Percentiles rank a stretch among this genome's conserved stretches.
These are phyloP conservation scores for Phytophthora tubulina DNA, from an alignment of 352 stramenopile genomes.

Conservation along the genomic window DNA sequence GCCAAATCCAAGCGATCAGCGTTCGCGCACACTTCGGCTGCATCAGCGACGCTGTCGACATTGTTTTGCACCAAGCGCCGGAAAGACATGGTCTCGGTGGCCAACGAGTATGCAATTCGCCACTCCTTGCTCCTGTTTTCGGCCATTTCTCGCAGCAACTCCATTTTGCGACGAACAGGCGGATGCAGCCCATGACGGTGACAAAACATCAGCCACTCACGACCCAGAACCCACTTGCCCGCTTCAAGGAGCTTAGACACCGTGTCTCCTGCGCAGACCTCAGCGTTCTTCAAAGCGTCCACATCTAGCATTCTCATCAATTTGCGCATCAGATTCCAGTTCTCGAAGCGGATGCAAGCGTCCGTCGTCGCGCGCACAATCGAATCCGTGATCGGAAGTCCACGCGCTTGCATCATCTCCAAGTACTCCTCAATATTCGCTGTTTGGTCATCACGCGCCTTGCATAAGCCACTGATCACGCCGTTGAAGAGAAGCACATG, in stretches of 20 bases:
- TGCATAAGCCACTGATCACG: slow-evolving; percentile 83
- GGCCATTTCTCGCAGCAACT: slow-evolving; percentile 51
- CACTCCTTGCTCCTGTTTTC: slow-evolving; percentile 61
- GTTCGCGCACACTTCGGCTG: slow-evolving; percentile 68
- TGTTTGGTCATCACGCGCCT: slow-evolving; percentile 77
- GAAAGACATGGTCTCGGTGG: slow-evolving; percentile 77
- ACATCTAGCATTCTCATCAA: slow-evolving; percentile 65
- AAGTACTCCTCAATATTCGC: slow-evolving; percentile 72
- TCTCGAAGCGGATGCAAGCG: slow-evolving; percentile 71
- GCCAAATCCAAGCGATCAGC: slow-evolving; percentile 59
- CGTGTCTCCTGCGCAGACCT: slow-evolving; percentile 76
- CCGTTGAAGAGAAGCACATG: slow-evolving; percentile 77
- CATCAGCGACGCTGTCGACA: slow-evolving; percentile 75
- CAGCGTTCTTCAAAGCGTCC: slow-evolving; percentile 56
- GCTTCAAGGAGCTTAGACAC: slow-evolving; percentile 84
- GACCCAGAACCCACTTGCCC: slow-evolving; percentile 56
- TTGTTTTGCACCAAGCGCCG: slow-evolving; percentile 70
- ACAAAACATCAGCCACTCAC: slow-evolving; percentile 65
- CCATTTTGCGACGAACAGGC: slow-evolving; percentile 75
- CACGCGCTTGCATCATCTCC: slow-evolving; percentile 54
- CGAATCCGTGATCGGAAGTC: slow-evolving; percentile 76
- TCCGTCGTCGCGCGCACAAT: slow-evolving; percentile 80
- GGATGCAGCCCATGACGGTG: slow-evolving; percentile 61
- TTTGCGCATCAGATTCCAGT: slow-evolving; percentile 62
- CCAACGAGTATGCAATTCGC: slow-evolving; percentile 79